These are phyloP conservation scores for Stereum hirsutum DNA, from an alignment of 1,284 basidiomycete genomes.

Conservation along the genomic window DNA sequence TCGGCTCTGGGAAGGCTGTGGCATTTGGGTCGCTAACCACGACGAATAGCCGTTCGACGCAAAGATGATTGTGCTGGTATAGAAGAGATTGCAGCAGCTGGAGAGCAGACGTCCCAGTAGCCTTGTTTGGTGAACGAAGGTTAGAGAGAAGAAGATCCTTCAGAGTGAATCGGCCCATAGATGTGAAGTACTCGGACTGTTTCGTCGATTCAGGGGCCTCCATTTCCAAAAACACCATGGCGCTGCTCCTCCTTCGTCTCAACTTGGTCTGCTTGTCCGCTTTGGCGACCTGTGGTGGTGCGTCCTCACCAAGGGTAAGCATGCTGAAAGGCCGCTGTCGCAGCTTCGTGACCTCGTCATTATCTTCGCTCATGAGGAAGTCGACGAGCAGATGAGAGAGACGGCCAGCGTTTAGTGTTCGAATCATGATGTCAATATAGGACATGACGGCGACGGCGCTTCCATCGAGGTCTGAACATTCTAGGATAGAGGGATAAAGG, in stretches of 20 bases:
- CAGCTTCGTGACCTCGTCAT: constrained; percentile 45
- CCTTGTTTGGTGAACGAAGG: constrained; percentile 54
- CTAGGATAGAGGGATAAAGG: constrained; percentile 87
- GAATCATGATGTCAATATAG: constrained; percentile 88
- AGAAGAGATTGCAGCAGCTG: constrained; percentile 76
- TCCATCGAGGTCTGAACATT: constrained; percentile 88
- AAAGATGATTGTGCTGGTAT: constrained; percentile 57
- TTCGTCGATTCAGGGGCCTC: constrained; percentile 65
- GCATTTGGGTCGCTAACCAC: constrained; percentile 62
- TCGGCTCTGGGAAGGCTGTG: constrained; percentile 65
- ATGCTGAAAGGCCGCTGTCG: constrained; percentile 37
- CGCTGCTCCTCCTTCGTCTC: constrained; percentile 69
- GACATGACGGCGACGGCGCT: constrained; percentile 94
- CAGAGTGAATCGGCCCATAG: constrained; percentile 80
- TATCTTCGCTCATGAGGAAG: constrained; percentile 79
- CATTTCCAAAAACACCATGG: constrained; percentile 77
- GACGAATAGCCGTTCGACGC: constrained; percentile 57
- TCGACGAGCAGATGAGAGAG: constrained; percentile 65
- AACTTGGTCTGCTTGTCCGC: constrained; percentile 31
- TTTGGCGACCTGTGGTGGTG: constrained; percentile 25
- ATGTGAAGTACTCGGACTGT: constrained; percentile 74
- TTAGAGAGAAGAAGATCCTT: constrained; percentile 83
- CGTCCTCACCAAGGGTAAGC: constrained; percentile 32
- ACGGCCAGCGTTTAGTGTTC: constrained; percentile 63
- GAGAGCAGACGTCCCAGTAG: constrained; percentile 66